Base-by-base conservation (phyloP, 495 filamentous ascomycete species). In the Hypoxylon rickii region DNA sequence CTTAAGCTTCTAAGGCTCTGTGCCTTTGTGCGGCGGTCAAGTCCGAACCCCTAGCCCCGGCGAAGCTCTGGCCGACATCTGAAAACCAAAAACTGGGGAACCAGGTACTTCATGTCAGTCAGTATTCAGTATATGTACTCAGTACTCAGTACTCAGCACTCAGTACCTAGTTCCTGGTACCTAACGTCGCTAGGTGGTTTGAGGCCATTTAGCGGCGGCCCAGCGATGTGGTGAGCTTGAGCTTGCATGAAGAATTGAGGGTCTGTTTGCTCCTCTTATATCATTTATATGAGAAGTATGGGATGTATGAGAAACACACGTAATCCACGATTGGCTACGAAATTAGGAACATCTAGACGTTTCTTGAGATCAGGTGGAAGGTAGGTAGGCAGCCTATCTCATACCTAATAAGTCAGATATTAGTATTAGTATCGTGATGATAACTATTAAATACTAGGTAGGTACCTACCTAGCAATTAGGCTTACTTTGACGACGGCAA, bases 31-130 rank as follows among this genome's bases (percentile, higher is more conserved):
- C 52, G 46, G 51, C 41, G 13, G 50, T 39, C 29, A 61, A 46
- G 51, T 24, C 34, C 29, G 12, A 36, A 56, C 19, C 51, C 58
- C 47, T 43, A 11, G 26, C 24, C 29, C 13, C 16, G 8, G 32
- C 13, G 34, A 34, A 7, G 22, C 13, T 48, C 32, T 45, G 43
- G 22, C 51, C 44, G 49, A 45, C 46, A 26, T 40, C 46, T 31
- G 26, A 55, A 32, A 51, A 52, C 41, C 56, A n/a, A n/a, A n/a
- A n/a, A n/a, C n/a, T n/a, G n/a, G 51, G 57, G 57, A 44, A 54
- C 41, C 19, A 22, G 17, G 22, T 48, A 46, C 34, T 17, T 31
- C 10, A 44, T 10, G 24, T 10, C 24, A n/a, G n/a, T n/a, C n/a
- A n/a, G n/a, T n/a, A n/a, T n/a, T n/a, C n/a, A n/a, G n/a, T 46